Conservation (phyloP, 148 eudicot species). For the Fagopyrum esculentum region DNA sequence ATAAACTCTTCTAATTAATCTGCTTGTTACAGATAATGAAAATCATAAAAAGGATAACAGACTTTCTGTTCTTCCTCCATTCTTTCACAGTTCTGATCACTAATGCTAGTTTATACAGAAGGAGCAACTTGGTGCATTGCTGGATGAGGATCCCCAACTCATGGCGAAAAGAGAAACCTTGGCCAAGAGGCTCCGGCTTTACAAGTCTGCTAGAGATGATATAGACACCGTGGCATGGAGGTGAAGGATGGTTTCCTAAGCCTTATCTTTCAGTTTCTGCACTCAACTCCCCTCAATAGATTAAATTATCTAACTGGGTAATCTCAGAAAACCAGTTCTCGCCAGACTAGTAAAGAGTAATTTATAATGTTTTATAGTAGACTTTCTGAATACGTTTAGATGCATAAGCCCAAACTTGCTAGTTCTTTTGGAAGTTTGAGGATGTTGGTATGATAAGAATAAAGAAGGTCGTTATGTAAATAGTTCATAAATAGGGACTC, state of each 20-base stretch:
- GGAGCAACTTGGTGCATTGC: slow-evolving; percentile 84
- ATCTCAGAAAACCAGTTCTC: neutral
- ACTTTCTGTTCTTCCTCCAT: no score
- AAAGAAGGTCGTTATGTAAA: no score
- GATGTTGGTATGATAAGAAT: neutral
- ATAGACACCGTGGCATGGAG: slow-evolving; percentile 96
- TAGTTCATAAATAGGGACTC: no score
- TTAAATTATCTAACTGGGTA: neutral
- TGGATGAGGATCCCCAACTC: slow-evolving; percentile 85
- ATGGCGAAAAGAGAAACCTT: slow-evolving; percentile 79
- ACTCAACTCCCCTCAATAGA: neutral
- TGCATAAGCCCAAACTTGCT: neutral
- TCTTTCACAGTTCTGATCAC: no score
- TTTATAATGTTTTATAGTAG: no score
- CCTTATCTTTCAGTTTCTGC: neutral
- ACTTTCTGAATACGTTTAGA: neutral
- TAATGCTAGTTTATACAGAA: slow-evolving; percentile 39
- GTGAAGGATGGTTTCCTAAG: slow-evolving; percentile 17
- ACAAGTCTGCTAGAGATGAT: slow-evolving; percentile 94
- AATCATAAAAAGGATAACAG: no score
- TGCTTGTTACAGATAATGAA: no score
- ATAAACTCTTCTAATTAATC: no score
- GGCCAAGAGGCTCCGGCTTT: slow-evolving; percentile 74
- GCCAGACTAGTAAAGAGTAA: neutral
- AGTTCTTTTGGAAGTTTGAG: neutral